Percentiles rank a stretch among this genome's conserved stretches.
These are phyloP conservation scores for Tulasnella sp. DNA, from an alignment of 768 basidiomycete species.

Conservation along the genomic window DNA sequence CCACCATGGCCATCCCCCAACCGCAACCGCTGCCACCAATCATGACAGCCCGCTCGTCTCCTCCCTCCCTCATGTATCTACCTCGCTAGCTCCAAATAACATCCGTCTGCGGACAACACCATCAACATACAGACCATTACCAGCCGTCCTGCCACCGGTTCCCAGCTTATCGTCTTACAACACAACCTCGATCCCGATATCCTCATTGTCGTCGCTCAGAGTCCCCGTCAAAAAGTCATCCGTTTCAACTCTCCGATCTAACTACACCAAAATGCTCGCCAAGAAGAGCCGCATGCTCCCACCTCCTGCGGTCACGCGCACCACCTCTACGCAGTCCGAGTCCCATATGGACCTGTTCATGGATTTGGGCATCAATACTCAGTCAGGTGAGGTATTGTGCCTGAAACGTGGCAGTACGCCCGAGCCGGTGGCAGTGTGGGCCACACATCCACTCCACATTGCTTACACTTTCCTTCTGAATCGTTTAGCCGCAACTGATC, in stretches of 20 bases:
- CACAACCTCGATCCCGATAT: not conserved
- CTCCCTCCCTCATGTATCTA: slow-evolving; percentile 1
- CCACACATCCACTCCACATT: not conserved
- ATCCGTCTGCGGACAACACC: slow-evolving; percentile 7
- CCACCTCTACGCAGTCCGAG: not conserved
- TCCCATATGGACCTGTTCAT: not conserved
- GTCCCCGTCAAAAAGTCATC: not conserved
- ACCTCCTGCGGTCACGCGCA: not conserved
- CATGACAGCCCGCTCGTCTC: not conserved
- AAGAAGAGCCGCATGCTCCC: not conserved
- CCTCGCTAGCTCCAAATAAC: slow-evolving; percentile 2
- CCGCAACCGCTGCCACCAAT: slow-evolving; percentile 6
- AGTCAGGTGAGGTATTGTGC: slow-evolving; percentile 6
- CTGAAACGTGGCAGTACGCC: not conserved
- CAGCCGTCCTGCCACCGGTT: slow-evolving; percentile 9
- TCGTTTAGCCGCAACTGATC: too few relatives aligned
- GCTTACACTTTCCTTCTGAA: too few relatives aligned
- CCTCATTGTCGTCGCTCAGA: not conserved
- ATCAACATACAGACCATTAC: not conserved
- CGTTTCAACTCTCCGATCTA: not conserved
- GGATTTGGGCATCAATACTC: not conserved
- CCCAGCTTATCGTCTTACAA: not conserved
- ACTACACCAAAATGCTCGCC: not conserved
- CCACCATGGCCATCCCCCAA: not conserved
- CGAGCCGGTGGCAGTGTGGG: not conserved